A percentile compares a stretch with the other conserved stretches of the same genome.
Evolutionary conservation across 331 rosid species (phyloP).

Genomic region (Acacia concinna): DNA sequence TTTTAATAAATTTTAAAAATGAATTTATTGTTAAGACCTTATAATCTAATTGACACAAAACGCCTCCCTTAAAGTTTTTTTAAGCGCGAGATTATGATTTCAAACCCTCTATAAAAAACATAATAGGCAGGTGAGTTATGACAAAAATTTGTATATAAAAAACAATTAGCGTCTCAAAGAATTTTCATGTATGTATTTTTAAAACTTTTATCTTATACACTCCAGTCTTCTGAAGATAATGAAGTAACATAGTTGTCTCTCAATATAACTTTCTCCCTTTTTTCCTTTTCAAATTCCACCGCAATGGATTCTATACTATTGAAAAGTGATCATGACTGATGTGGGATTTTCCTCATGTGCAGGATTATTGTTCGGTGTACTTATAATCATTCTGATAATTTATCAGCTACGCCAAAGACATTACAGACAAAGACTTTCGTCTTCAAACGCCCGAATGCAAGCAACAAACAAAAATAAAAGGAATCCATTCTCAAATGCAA

Average conservation of each 20-base stretch:
- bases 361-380: slow-evolving; percentile 40
- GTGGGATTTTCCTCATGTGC: not conserved
- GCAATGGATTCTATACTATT: not conserved
- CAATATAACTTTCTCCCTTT: not conserved
- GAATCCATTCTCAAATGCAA: slow-evolving; percentile 15
- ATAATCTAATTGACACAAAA: too few species aligned
- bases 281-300: not conserved
- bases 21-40: not conserved
- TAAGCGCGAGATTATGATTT: too few species aligned
- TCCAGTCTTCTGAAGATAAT: not conserved
- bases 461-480: not conserved
- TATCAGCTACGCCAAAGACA: slow-evolving; percentile 7
- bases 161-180: not conserved
- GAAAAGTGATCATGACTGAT: not conserved
- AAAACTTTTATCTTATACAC: not conserved
- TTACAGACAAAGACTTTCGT: slow-evolving; percentile 1
- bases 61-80: too few species aligned
- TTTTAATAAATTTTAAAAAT: not conserved
- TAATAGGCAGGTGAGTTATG: too few species aligned
- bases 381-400: slow-evolving; percentile 5
- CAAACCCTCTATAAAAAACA: too few species aligned
- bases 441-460: slow-evolving; percentile 3
- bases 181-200: not conserved
- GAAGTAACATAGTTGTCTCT: not conserved
- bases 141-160: too few species aligned